These are phyloP conservation scores for Penicillium malachiteum DNA, from an alignment of 495 filamentous ascomycete species.

Conservation along the genomic window DNA sequence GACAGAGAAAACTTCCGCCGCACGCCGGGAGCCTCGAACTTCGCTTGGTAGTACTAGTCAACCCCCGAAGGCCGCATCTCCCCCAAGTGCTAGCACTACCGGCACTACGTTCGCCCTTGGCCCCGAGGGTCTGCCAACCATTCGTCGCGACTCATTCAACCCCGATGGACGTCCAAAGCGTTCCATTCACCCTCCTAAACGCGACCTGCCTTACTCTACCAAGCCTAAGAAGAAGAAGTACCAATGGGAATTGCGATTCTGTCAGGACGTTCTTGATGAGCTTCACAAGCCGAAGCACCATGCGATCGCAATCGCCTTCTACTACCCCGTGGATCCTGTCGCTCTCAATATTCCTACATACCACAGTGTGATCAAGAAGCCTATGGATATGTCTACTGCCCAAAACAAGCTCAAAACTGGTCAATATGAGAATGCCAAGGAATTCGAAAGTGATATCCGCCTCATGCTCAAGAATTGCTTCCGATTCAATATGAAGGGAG, in stretches of 20 bases:
- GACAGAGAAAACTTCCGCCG: constrained; percentile 47
- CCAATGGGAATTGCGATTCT: constrained; percentile 84
- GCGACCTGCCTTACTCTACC: constrained; percentile 80
- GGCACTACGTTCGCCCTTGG: constrained; percentile 73
- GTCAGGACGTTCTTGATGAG: constrained; percentile 77
- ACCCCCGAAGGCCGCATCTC: constrained; percentile 44
- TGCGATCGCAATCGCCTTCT: constrained; percentile 65
- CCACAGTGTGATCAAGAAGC: constrained; percentile 88
- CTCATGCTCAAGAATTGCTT: constrained; percentile 87
- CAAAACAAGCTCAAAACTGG: constrained; percentile 70
- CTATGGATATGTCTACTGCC: constrained; percentile 89
- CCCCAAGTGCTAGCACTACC: constrained; percentile 33
- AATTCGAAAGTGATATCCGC: constrained; percentile 79
- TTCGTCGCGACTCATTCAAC: constrained; percentile 81
- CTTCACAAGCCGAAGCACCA: constrained; percentile 72
- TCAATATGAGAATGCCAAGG: constrained; percentile 79
- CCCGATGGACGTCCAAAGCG: constrained; percentile 82
- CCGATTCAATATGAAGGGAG: constrained; percentile 83
- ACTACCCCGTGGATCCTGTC: constrained; percentile 85
- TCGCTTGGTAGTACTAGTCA: constrained; percentile 31
- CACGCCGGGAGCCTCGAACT: constrained; percentile 55
- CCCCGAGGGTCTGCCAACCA: constrained; percentile 83
- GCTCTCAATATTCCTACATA: constrained; percentile 93
- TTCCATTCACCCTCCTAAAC: constrained; percentile 88
- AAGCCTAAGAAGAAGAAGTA: constrained; percentile 92